A percentile compares a stretch with the other conserved stretches of the same genome.
Conservation (phyloP, 192 early-diverging fungal species). For the Oehlia diaphana region DNA sequence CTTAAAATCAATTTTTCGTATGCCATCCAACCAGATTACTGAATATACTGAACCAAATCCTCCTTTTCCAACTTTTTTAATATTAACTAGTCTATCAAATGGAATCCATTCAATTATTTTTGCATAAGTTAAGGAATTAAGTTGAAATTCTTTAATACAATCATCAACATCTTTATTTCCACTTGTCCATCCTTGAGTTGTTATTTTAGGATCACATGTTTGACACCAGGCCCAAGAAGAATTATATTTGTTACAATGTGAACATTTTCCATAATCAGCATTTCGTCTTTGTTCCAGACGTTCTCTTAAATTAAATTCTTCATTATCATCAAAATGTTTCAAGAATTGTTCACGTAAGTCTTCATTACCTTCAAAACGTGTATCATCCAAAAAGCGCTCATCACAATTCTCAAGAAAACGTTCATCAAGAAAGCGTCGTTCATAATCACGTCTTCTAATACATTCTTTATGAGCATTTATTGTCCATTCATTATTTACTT, state of each 20-base stretch:
- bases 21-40: neutral
- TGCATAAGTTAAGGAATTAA: neutral
- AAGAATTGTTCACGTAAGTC: no score
- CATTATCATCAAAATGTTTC: no score
- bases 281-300: no score
- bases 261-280: neutral
- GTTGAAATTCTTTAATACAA: neutral
- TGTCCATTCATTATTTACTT: no score
- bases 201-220: neutral
- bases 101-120: conserved; percentile 15
- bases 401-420: no score
- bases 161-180: neutral
- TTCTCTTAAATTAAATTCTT: no score
- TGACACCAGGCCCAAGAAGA: neutral
- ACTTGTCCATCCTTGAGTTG: neutral
- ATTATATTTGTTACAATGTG: neutral
- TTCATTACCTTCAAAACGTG: no score
- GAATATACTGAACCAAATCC: conserved; percentile 4
- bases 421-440: no score
- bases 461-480: no score
- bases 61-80: neutral
- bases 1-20: neutral
- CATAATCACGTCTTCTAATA: no score
- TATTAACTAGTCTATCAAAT: neutral
- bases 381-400: no score